Evolutionary conservation across 1,284 basidiomycete species (phyloP).

Genomic region (Athelia sp.): DNA sequence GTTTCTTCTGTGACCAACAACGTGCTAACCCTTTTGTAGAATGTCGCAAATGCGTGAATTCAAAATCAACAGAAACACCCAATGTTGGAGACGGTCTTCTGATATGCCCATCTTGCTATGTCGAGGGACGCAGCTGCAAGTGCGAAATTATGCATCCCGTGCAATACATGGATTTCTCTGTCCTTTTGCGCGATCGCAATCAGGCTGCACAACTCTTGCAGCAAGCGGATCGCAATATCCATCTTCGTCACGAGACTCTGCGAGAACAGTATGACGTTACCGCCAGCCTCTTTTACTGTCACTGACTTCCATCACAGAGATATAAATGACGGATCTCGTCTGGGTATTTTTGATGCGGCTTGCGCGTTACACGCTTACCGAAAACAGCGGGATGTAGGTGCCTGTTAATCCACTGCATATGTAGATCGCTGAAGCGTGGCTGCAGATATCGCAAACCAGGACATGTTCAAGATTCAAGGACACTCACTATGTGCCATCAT

Average conservation of each 20-base stretch:
- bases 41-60: no score
- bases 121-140: constrained; percentile 63
- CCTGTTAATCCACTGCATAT: no score
- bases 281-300: background rate
- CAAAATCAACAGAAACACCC: constrained; percentile 2
- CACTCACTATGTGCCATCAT: background rate
- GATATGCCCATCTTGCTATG: constrained; percentile 67
- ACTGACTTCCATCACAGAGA: constrained; percentile 5
- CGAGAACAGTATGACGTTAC: constrained; percentile 3
- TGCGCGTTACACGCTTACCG: constrained; percentile 19
- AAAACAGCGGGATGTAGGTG: background rate
- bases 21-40: no score
- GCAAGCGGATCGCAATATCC: background rate
- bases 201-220: constrained; percentile 27
- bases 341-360: constrained; percentile 31
- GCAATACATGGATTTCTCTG: constrained; percentile 42
- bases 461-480: background rate
- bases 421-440: no score
- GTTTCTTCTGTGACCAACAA: no score
- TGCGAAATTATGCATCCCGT: constrained; percentile 55
- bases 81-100: constrained; percentile 39
- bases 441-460: background rate
- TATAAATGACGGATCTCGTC: constrained; percentile 7
- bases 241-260: constrained; percentile 1
- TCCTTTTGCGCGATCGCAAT: constrained; percentile 35